Percentiles rank a stretch among this genome's conserved stretches.
phyloP scores from a whole-genome alignment of 371 early-diverging fungal species.

The Dinochytrium kinnereticum region DNA sequence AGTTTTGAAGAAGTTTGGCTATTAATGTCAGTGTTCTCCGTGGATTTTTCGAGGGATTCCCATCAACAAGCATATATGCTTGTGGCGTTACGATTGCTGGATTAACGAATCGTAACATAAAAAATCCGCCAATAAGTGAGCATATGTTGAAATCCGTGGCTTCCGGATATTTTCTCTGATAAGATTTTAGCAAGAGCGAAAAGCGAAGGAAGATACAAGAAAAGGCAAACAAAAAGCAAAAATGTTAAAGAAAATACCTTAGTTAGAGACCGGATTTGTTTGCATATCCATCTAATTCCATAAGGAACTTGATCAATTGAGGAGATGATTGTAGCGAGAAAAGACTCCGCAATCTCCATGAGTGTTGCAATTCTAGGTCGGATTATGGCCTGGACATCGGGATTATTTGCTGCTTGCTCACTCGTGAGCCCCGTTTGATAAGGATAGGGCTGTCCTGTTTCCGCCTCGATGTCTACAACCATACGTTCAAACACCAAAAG shows the following conservation, averaged over 20 bases:
- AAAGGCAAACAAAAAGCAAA: not conserved
- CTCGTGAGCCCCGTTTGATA: slow-evolving; percentile 77
- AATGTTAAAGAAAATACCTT: slow-evolving; percentile 56
- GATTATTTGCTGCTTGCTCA: slow-evolving; percentile 76
- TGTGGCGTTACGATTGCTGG: slow-evolving; percentile 96
- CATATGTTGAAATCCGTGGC: slow-evolving; percentile 87
- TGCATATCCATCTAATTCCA: slow-evolving; percentile 98
- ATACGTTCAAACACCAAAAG: slow-evolving; percentile 88
- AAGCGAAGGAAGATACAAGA: not conserved
- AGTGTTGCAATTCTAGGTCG: slow-evolving; percentile 82
- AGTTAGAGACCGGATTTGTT: slow-evolving; percentile 92
- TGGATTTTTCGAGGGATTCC: slow-evolving; percentile 77
- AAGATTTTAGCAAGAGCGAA: no score
- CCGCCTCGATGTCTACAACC: slow-evolving; percentile 70
- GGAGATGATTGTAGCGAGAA: slow-evolving; percentile 81
- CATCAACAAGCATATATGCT: slow-evolving; percentile 91
- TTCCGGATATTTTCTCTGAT: slow-evolving; percentile 82
- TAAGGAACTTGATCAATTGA: slow-evolving; percentile 87
- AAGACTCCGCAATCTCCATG: slow-evolving; percentile 82
- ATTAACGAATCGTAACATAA: slow-evolving; percentile 95
- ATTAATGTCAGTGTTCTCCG: slow-evolving; percentile 89
- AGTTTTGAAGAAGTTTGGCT: slow-evolving; percentile 91
- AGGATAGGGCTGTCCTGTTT: slow-evolving; percentile 56
- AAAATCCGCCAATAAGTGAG: slow-evolving; percentile 96
- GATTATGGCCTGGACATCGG: slow-evolving; percentile 82